Percentiles rank a stretch among this genome's conserved stretches.
Evolutionary conservation across 768 basidiomycete genomes (phyloP).

Genomic region (Paxillus ammoniavirescens): DNA sequence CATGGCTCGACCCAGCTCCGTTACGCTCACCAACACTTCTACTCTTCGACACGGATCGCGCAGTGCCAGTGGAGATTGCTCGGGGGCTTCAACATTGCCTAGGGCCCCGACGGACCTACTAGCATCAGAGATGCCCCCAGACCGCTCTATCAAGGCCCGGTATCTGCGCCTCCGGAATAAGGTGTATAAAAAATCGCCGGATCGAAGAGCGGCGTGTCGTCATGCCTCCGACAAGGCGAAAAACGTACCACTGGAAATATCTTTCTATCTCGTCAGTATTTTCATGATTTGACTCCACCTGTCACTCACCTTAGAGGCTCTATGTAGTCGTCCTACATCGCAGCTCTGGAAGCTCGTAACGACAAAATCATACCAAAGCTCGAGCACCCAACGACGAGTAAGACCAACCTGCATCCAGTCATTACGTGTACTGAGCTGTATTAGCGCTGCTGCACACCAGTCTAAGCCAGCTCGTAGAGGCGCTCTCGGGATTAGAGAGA

Average conservation of each 20-base stretch:
- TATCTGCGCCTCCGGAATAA: constrained; percentile 53
- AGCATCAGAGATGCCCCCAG: constrained; percentile 57
- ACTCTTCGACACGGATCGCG: neutral
- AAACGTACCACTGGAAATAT: constrained; percentile 68
- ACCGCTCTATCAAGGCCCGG: constrained; percentile 55
- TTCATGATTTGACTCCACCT: neutral
- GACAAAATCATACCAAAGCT: constrained; percentile 34
- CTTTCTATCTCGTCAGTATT: constrained; percentile 57
- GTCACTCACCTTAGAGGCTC: neutral
- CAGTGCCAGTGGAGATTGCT: neutral
- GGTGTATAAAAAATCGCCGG: constrained; percentile 47
- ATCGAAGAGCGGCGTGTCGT: constrained; percentile 53
- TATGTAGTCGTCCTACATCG: constrained; percentile 61
- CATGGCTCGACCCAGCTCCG: too few species aligned
- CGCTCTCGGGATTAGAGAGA: constrained; percentile 66
- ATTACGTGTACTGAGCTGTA: neutral
- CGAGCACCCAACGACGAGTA: constrained; percentile 55
- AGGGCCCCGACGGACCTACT: constrained; percentile 28
- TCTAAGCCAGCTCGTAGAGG: constrained; percentile 57
- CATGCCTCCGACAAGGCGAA: constrained; percentile 42
- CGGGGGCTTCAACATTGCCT: neutral
- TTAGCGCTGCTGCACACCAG: constrained; percentile 47
- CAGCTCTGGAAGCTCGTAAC: constrained; percentile 49
- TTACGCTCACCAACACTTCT: neutral
- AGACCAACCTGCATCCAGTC: constrained; percentile 14